A percentile compares a stretch with the other conserved stretches of the same genome.
These are phyloP conservation scores for Paecilomyces formosus DNA, from an alignment of 2,329 filamentous ascomycete genomes.

Conservation along the genomic window DNA sequence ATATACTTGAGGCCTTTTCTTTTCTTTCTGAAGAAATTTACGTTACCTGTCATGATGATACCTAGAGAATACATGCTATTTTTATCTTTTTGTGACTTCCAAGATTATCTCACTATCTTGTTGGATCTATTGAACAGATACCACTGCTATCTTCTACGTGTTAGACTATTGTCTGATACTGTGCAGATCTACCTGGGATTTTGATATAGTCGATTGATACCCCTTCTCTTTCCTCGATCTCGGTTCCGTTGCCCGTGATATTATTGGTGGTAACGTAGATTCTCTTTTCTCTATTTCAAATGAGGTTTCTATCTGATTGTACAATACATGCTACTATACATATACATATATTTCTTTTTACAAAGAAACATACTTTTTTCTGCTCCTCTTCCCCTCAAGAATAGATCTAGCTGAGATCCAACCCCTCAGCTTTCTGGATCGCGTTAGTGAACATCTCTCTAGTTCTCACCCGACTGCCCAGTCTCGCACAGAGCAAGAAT, in stretches of 20 bases:
- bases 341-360: conserved; percentile 1
- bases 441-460: conserved; percentile 61
- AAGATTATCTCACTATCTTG: neutral
- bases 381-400: neutral
- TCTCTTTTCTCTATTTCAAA: neutral
- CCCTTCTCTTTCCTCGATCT: no score
- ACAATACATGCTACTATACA: neutral
- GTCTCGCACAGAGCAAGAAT: conserved; percentile 79
- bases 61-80: neutral
- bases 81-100: neutral
- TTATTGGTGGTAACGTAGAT: neutral
- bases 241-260: neutral
- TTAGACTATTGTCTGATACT: neutral
- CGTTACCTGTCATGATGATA: neutral
- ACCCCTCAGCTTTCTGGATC: conserved; percentile 18
- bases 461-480: conserved; percentile 78
- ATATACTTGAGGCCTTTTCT: neutral
- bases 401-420: conserved; percentile 8
- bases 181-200: neutral
- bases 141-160: neutral
- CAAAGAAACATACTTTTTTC: neutral
- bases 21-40: neutral
- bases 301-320: neutral
- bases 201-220: no score
- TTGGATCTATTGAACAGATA: neutral